Base-by-base conservation (phyloP, 192 early-diverging fungal species). In the Cetraspora pellucida region DNA sequence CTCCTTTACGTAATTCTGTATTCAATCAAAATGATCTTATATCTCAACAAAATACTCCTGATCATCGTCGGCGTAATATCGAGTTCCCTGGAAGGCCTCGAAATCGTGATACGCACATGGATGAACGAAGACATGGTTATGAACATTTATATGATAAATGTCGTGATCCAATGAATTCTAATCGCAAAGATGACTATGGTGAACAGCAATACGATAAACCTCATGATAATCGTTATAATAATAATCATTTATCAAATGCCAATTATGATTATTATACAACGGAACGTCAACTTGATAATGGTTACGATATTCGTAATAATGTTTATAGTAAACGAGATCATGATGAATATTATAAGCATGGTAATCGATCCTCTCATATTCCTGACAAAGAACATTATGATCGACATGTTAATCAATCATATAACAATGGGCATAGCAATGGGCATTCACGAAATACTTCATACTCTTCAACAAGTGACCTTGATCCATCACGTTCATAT, bases 381-480 rank as follows among this genome's bases (percentile, higher is more conserved):
- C 17, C 46, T 50, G 67, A 70, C 21, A 44, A 50, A 28, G 52
- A 55, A 47, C 45, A 49, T 64, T 47, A 46, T 75, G 59, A 50
- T 27, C 57, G 27, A 55, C 31, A 55, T 72, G 54, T 1, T 55
- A 55, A 54, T 71, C 64, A 19, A 52, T 37, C 5, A 37, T 37
- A 1, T 37, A 37, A 5, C 5, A 37, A 11, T 60, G 63, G 31
- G 8, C 63, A 72, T 31, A 37, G 31, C 5, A 37, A 11, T 60
- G 63, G 31, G 8, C 63, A 72, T 31, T 57, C 70, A 0, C 28
- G 70, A 72, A 72, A 72, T 37, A 37, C 54, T 37, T 72, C 70
- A 23, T 72, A 72, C 16, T 21, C 70, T 52, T 72, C 70, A 23
- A 37, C 63, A 43, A 52, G 19, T 52, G 50, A 65, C 21, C 28